Base-by-base conservation (phyloP, 352 stramenopile genomes). In the Phytophthora aleatoria region DNA sequence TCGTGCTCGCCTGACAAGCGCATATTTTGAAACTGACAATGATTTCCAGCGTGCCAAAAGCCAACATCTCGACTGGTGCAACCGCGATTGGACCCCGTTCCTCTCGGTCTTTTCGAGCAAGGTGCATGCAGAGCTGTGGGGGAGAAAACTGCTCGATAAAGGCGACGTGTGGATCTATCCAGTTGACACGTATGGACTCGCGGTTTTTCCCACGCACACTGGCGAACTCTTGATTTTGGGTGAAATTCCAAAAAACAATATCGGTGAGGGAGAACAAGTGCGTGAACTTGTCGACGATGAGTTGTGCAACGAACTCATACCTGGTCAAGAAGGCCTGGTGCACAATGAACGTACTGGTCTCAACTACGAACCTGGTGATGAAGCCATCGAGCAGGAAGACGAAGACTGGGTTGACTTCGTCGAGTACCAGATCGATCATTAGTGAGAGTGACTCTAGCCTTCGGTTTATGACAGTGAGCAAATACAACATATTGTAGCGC, bases 341-440 rank as follows among this genome's bases (percentile, higher is more conserved):
- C 47, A 52, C 16, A 38, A 52, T 41, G 47, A 52, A 12, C 47
- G 47, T 27, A 52, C 47, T 1, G 47, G 28, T 52, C 47, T 52
- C 3, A 31, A 52, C 24, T 52, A 52, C 28, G 26, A 39, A 27
- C 28, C 28, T 26, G 47, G 35, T 27, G 27, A 52, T 41, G 47
- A 27, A 27, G 47, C 47, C 3, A 27, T 12, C 15, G 28, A 39
- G 28, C 27, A 52, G 9, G 47, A 52, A 31, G 47, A 52, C 47
- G 47, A 52, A 38, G 47, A 52, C 15, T 52, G 47, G 47, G 13
- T 52, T 1, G 47, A 52, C 27, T 52, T 36, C 28, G 47, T 27
- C 16, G 47, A 52, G 47, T 52, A 52, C 11, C 47, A 52, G 47
- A 52, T 52, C 27, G 47, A 52, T 42, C 47, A 52, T 38, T 52